These are phyloP conservation scores for Podila verticillata DNA, from an alignment of 192 early-diverging fungal genomes.

Conservation along the genomic window DNA sequence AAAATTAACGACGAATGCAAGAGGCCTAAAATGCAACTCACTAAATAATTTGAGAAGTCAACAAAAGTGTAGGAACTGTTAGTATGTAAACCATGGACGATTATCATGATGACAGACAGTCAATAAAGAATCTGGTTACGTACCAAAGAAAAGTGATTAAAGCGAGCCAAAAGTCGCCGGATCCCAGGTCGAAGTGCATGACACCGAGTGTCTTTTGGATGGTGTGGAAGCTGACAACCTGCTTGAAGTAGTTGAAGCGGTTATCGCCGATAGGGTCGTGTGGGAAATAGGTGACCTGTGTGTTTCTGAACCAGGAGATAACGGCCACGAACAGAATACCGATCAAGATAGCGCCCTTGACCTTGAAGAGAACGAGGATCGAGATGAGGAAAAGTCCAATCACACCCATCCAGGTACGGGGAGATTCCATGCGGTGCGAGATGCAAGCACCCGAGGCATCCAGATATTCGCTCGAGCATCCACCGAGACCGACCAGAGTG, in stretches of 20 bases:
- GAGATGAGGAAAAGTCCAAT: conserved; percentile 78
- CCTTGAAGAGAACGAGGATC: conserved; percentile 67
- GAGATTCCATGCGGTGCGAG: conserved; percentile 68
- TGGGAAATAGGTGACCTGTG: conserved; percentile 78
- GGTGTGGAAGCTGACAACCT: conserved; percentile 73
- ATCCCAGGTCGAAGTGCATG: conserved; percentile 70
- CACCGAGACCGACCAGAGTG: conserved; percentile 79
- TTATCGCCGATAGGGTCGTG: conserved; percentile 66
- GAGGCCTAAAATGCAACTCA: too few species aligned
- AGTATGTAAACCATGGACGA: too few species aligned
- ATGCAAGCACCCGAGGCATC: conserved; percentile 68
- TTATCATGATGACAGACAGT: too few species aligned
- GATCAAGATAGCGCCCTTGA: conserved; percentile 78
- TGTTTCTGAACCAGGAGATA: conserved; percentile 77
- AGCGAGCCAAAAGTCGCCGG: conserved; percentile 77
- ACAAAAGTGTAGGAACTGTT: too few species aligned
- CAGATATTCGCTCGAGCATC: conserved; percentile 65
- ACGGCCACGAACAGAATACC: conserved; percentile 76
- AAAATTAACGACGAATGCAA: too few species aligned
- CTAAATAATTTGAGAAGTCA: too few species aligned
- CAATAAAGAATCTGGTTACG: too few species aligned
- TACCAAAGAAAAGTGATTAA: conserved; percentile 81
- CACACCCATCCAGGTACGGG: conserved; percentile 76
- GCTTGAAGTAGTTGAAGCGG: conserved; percentile 74
- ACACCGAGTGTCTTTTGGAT: conserved; percentile 65